Evolutionary conservation across 139 green algal genomes (phyloP).

Genomic region (Chara braunii): DNA sequence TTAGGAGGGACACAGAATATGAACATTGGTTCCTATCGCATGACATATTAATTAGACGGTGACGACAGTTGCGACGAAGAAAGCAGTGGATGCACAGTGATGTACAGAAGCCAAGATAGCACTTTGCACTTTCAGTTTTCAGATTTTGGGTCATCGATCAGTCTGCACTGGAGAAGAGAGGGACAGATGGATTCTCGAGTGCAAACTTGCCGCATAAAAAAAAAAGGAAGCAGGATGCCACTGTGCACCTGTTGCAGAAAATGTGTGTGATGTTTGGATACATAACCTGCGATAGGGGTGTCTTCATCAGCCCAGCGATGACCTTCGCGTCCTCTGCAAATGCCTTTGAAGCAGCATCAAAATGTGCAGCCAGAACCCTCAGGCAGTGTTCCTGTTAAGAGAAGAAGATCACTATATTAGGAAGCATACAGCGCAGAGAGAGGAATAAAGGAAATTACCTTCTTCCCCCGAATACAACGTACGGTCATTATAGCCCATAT

Average conservation of each 20-base stretch:
- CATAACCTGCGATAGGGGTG: conserved; percentile 15
- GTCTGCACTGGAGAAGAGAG: not conserved
- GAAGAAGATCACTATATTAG: conserved; percentile 10
- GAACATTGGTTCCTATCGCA: too few relatives aligned
- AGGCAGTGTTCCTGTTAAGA: conserved; percentile 53
- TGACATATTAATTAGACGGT: too few relatives aligned
- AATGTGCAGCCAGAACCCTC: conserved; percentile 38
- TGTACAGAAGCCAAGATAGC: too few relatives aligned
- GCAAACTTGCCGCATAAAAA: not conserved
- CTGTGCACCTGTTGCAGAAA: conserved; percentile 5
- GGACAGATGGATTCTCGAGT: conserved; percentile 3
- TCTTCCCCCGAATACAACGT: not conserved
- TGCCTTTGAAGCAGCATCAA: conserved; percentile 28
- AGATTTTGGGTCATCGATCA: not conserved
- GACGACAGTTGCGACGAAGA: too few relatives aligned
- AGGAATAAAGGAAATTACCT: conserved; percentile 7
- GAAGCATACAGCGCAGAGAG: too few relatives aligned
- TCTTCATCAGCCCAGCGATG: conserved; percentile 49
- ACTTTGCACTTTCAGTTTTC: not conserved
- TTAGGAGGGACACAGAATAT: too few relatives aligned
- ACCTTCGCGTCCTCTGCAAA: conserved; percentile 49
- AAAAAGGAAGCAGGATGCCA: not conserved
- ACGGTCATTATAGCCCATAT: not conserved
- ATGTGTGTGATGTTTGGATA: conserved; percentile 40
- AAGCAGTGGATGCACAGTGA: too few relatives aligned